Percentiles rank a stretch among this genome's conserved stretches.
Evolutionary conservation across 805 yeast genomes (phyloP).

Genomic region (Monosporozyma unispora): DNA sequence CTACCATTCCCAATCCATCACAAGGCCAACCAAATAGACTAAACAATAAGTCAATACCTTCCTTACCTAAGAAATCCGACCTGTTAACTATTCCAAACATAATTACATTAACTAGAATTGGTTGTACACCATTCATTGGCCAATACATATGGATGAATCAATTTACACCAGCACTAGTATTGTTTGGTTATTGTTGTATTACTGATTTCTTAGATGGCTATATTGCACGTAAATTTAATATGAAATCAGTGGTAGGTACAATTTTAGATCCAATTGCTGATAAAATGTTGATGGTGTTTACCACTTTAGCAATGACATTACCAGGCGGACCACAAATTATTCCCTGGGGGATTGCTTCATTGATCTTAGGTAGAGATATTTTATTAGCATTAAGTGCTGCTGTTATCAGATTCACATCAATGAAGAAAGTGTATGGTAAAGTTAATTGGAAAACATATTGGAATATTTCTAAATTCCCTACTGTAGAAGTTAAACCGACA

Average conservation of each 20-base stretch:
- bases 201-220: conserved; percentile 91
- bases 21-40: not conserved
- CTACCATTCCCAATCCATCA: not conserved
- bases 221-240: conserved; percentile 72
- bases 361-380: conserved; percentile 81
- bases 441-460: conserved; percentile 57
- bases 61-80: not conserved
- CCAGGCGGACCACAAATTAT: conserved; percentile 45
- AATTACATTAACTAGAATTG: conserved; percentile 72
- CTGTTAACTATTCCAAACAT: conserved; percentile 56
- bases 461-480: conserved; percentile 63
- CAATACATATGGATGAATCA: conserved; percentile 61
- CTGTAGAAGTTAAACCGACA: conserved; percentile 85
- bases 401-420: conserved; percentile 58
- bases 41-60: not conserved
- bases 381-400: conserved; percentile 63
- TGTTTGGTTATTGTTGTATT: conserved; percentile 77
- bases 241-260: conserved; percentile 78
- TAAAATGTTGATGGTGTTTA: conserved; percentile 76
- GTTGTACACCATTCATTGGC: conserved; percentile 78
- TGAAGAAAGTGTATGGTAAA: conserved; percentile 15
- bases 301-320: conserved; percentile 66
- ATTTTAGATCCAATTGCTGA: conserved; percentile 95
- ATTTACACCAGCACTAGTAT: conserved; percentile 52
- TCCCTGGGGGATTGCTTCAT: conserved; percentile 56